Evolutionary conservation across 495 filamentous ascomycete genomes (phyloP).

Genomic region (Daldinia decipiens): DNA sequence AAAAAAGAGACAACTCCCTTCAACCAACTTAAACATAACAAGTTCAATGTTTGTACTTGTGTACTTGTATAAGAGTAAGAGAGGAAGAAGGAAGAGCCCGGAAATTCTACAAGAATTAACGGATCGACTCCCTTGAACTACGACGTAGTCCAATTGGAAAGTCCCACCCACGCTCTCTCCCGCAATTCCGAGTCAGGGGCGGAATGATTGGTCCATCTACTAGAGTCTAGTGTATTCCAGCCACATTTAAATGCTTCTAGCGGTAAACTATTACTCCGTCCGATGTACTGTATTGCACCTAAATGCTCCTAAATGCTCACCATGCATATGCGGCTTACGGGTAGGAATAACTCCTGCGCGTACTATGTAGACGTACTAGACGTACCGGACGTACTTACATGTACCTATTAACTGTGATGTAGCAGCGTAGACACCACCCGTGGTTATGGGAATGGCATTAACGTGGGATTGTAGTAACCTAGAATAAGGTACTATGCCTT

Average conservation of each 20-base stretch:
- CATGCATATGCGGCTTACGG: conserved; percentile 33
- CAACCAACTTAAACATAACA: conserved; percentile 10
- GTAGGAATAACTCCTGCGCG: neutral
- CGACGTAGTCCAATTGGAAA: conserved; percentile 13
- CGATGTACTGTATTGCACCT: conserved; percentile 34
- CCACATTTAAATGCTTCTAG: conserved; percentile 6
- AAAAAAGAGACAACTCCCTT: conserved; percentile 18
- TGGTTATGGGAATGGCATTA: conserved; percentile 4
- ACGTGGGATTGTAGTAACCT: conserved; percentile 4
- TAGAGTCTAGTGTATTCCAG: conserved; percentile 16
- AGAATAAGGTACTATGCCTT: neutral
- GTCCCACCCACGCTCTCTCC: conserved; percentile 31
- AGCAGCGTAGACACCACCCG: neutral
- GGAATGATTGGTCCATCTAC: conserved; percentile 18
- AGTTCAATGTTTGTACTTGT: neutral
- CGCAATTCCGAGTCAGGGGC: conserved; percentile 42
- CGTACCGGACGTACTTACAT: neutral
- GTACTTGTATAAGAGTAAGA: neutral
- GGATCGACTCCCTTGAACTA: conserved; percentile 27
- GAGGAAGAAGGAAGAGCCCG: conserved; percentile 25
- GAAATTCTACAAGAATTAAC: conserved; percentile 32
- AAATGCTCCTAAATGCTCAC: conserved; percentile 26
- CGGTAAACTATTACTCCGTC: conserved; percentile 41
- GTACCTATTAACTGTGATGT: neutral
- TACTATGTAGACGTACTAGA: neutral